Evolutionary conservation across 148 eudicot genomes (phyloP).

Genomic region (Fagopyrum esculentum): DNA sequence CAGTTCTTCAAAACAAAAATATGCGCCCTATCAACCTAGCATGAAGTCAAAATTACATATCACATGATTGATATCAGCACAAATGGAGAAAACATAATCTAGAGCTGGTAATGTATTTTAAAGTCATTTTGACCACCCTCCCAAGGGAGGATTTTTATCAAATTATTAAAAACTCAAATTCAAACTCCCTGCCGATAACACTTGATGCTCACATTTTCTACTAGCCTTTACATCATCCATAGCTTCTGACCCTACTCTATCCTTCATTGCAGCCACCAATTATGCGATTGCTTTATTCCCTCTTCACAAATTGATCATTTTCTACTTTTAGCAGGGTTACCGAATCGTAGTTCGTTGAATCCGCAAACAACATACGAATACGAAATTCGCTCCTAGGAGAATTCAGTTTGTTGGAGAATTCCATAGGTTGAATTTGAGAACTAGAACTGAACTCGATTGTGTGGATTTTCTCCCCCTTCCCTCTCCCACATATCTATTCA

Average conservation of each 20-base stretch:
- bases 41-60: neutral
- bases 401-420: no score
- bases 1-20: constrained; percentile 3
- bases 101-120: neutral
- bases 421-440: no score
- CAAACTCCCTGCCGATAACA: neutral
- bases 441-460: no score
- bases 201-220: neutral
- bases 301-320: neutral
- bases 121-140: neutral
- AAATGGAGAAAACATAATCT: neutral
- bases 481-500: no score
- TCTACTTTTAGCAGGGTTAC: neutral
- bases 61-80: neutral
- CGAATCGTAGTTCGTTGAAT: no score
- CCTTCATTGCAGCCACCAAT: neutral
- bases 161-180: neutral
- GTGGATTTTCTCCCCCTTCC: no score
- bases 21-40: neutral
- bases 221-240: neutral
- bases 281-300: neutral
- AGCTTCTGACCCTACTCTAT: neutral
- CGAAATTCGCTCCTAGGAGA: no score
- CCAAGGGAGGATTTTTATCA: neutral
- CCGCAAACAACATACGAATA: no score